These are phyloP conservation scores for Boletus sensibilis DNA, from an alignment of 768 basidiomycete species.

Conservation along the genomic window DNA sequence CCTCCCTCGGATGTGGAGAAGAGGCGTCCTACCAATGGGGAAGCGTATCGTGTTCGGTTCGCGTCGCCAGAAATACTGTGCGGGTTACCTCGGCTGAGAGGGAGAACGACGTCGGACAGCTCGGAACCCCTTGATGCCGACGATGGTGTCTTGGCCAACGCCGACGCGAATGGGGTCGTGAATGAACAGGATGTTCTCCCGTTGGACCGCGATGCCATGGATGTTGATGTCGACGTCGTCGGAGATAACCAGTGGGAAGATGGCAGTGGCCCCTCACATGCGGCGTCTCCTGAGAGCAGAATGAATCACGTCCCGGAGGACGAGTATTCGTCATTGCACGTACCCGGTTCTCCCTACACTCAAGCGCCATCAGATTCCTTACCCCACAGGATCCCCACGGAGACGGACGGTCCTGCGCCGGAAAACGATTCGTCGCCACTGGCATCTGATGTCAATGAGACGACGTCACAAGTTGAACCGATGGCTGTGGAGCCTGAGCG, in stretches of 20 bases:
- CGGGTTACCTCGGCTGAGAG: slow-evolving; percentile 14
- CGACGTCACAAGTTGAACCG: slow-evolving; percentile 6
- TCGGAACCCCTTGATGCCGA: not conserved
- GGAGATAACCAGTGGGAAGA: slow-evolving; percentile 3
- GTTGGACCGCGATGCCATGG: slow-evolving; percentile 20
- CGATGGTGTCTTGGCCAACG: not conserved
- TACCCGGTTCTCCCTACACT: not conserved
- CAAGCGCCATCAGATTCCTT: not conserved
- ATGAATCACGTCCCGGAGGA: not conserved
- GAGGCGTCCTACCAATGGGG: slow-evolving; percentile 12
- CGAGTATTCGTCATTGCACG: not conserved
- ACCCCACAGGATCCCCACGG: not conserved
- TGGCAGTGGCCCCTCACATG: not conserved
- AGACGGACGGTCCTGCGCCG: not conserved
- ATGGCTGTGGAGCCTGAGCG: slow-evolving; percentile 8
- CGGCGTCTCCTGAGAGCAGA: not conserved
- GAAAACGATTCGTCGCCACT: not conserved
- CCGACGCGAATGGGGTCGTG: not conserved
- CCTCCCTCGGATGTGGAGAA: slow-evolving; percentile 9
- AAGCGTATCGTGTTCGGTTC: slow-evolving; percentile 28
- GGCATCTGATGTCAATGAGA: slow-evolving; percentile 2
- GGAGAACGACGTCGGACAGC: not conserved
- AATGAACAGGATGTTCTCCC: not conserved
- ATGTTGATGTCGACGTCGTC: slow-evolving; percentile 15
- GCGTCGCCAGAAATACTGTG: slow-evolving; percentile 31